phyloP scores from a whole-genome alignment of 2,329 filamentous ascomycete genomes.

The Fusarium compactum region DNA sequence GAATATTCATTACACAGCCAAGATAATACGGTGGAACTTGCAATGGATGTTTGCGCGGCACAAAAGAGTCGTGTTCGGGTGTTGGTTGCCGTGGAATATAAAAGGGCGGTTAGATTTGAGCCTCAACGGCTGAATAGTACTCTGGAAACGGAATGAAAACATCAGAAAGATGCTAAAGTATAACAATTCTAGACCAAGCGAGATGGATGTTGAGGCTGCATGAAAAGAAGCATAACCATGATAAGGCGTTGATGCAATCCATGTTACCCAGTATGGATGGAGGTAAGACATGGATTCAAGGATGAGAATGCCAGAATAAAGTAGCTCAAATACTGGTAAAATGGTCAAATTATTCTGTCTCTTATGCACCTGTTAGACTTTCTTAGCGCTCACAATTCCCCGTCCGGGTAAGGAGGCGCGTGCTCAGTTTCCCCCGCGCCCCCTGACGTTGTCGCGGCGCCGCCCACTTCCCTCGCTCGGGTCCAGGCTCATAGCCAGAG shows the following conservation, averaged over 20 bases:
- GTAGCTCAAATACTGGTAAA: not conserved
- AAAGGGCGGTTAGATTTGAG: slow-evolving; percentile 20
- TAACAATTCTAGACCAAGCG: not conserved
- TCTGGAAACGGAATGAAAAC: slow-evolving; percentile 4
- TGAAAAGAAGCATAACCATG: not conserved
- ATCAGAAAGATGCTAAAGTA: slow-evolving; percentile 7
- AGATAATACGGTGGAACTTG: slow-evolving; percentile 5
- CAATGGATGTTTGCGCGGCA: not conserved
- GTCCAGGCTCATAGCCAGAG: not conserved
- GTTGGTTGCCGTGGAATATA: slow-evolving; percentile 26
- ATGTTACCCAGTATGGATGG: not conserved
- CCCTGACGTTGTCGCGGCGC: slow-evolving; percentile 23
- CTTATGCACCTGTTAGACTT: not conserved
- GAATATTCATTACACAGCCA: slow-evolving; percentile 26
- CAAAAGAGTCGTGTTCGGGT: slow-evolving; percentile 16
- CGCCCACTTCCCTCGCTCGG: slow-evolving; percentile 32
- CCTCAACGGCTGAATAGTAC: not conserved
- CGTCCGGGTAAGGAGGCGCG: slow-evolving; percentile 36
- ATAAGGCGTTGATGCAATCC: not conserved
- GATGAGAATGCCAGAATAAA: not conserved
- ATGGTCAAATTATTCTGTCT: not conserved
- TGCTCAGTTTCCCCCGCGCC: slow-evolving; percentile 15
- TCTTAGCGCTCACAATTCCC: not conserved
- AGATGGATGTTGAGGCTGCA: not conserved
- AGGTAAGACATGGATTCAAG: not conserved